A percentile compares a stretch with the other conserved stretches of the same genome.
Evolutionary conservation across 176 grass and related monocot genomes (phyloP).

Genomic region (Luzula sylvatica): DNA sequence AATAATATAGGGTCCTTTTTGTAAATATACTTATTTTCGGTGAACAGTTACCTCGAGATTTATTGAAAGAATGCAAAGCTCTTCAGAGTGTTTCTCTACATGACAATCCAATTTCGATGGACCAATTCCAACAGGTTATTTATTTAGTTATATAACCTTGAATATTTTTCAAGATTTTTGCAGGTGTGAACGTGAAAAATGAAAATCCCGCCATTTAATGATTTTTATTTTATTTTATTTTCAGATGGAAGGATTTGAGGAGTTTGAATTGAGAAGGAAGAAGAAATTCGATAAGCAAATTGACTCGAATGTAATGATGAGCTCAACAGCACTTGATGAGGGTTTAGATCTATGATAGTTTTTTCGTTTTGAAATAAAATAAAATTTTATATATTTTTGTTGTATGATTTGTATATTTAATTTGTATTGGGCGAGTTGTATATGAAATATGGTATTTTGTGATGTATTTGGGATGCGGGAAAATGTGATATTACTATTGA

Average conservation of each 20-base stretch:
- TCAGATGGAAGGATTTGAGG: slow-evolving; percentile 81
- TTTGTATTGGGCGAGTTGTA: too few relatives aligned
- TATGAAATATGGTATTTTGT: too few relatives aligned
- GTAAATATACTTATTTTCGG: neutral
- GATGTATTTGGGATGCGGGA: too few relatives aligned
- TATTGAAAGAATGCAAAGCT: slow-evolving; percentile 72
- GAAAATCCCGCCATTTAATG: slow-evolving; percentile 1
- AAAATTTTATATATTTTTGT: slow-evolving; percentile 7
- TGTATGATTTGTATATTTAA: neutral
- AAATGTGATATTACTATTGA: too few relatives aligned
- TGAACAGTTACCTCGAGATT: slow-evolving; percentile 58
- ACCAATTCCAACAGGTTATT: slow-evolving; percentile 58
- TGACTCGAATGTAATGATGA: slow-evolving; percentile 93
- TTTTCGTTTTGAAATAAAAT: slow-evolving; percentile 13
- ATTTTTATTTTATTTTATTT: slow-evolving; percentile 8
- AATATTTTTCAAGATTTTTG: neutral
- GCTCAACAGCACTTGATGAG: slow-evolving; percentile 64
- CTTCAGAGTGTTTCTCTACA: slow-evolving; percentile 84
- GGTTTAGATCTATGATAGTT: slow-evolving; percentile 57
- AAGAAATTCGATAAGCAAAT: slow-evolving; percentile 96
- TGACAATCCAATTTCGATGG: slow-evolving; percentile 74
- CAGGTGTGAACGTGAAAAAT: neutral
- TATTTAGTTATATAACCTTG: neutral
- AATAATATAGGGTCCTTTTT: too few relatives aligned
- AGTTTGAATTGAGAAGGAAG: slow-evolving; percentile 72